These are phyloP conservation scores for Glaciozyma antarctica DNA, from an alignment of 768 basidiomycete genomes.

Conservation along the genomic window DNA sequence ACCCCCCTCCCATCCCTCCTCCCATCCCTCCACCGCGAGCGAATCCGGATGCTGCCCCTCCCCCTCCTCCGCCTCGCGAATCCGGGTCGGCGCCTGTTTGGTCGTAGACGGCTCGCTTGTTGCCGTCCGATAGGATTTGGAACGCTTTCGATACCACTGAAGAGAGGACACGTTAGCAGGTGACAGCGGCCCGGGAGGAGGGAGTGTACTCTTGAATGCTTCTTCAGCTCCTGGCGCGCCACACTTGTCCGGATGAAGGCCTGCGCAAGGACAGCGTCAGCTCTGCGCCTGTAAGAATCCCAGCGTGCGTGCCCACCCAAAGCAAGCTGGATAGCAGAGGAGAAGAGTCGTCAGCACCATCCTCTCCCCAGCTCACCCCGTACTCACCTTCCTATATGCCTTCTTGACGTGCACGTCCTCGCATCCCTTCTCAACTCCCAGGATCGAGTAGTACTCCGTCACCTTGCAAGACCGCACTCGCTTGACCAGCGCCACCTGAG, in stretches of 20 bases:
- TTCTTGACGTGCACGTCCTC: constrained; percentile 80
- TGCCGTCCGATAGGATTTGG: constrained; percentile 84
- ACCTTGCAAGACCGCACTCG: constrained; percentile 74
- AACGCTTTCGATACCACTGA: constrained; percentile 97
- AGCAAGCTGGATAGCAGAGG: constrained; percentile 11
- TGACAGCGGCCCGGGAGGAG: background rate
- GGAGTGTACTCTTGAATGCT: constrained; percentile 83
- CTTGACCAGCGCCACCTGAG: constrained; percentile 67
- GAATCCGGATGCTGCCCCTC: constrained; percentile 40
- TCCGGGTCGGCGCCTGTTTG: constrained; percentile 81
- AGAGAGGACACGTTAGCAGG: background rate
- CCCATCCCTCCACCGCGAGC: constrained; percentile 13
- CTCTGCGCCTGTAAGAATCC: too few species aligned
- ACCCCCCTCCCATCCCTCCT: constrained; percentile 37
- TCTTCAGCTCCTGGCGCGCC: constrained; percentile 94
- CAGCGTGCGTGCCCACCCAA: background rate
- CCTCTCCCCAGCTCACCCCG: too few species aligned
- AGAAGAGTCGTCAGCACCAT: background rate
- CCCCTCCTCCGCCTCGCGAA: constrained; percentile 56
- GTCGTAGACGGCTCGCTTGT: constrained; percentile 80
- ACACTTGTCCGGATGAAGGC: constrained; percentile 80
- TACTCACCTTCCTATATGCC: constrained; percentile 82
- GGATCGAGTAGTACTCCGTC: constrained; percentile 87
- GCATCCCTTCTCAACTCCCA: constrained; percentile 67
- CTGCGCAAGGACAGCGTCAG: constrained; percentile 40